Evolutionary conservation across 768 basidiomycete species (phyloP).

Genomic region (Suillus spraguei): DNA sequence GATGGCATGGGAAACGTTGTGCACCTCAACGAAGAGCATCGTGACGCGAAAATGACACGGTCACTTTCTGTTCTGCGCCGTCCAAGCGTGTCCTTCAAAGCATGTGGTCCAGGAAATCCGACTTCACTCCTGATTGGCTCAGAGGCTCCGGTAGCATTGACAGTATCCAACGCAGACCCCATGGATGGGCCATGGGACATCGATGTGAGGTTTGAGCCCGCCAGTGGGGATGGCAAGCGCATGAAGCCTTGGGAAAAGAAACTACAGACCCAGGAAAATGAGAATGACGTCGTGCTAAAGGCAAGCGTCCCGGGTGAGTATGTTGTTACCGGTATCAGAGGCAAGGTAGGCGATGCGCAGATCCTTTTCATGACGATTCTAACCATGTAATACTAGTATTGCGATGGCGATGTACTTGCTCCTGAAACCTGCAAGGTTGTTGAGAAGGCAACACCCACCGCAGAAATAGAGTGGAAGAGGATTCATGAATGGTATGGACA

Average conservation of each 20-base stretch:
- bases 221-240: slow-evolving; percentile 40
- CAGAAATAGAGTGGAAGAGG: slow-evolving; percentile 86
- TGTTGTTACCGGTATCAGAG: slow-evolving; percentile 66
- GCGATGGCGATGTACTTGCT: slow-evolving; percentile 80
- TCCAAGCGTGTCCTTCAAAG: slow-evolving; percentile 70
- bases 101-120: slow-evolving; percentile 72
- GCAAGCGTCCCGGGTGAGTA: slow-evolving; percentile 78
- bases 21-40: slow-evolving; percentile 41
- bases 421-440: slow-evolving; percentile 80
- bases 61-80: slow-evolving; percentile 72
- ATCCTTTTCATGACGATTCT: slow-evolving; percentile 7
- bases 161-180: slow-evolving; percentile 54
- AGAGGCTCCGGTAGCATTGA: slow-evolving; percentile 58
- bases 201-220: slow-evolving; percentile 62
- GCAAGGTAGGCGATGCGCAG: slow-evolving; percentile 48
- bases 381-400: slow-evolving; percentile 48
- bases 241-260: slow-evolving; percentile 66
- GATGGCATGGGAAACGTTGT: slow-evolving; percentile 82
- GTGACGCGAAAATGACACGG: slow-evolving; percentile 52
- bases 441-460: slow-evolving; percentile 74
- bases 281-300: slow-evolving; percentile 47
- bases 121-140: slow-evolving; percentile 72
- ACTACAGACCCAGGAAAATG: slow-evolving; percentile 49
- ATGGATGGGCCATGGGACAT: slow-evolving; percentile 73
- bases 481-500: slow-evolving; percentile 81